Percentiles rank a stretch among this genome's conserved stretches.
Conservation (phyloP, 305 asterid genomes). For the Plantago coronopus region DNA sequence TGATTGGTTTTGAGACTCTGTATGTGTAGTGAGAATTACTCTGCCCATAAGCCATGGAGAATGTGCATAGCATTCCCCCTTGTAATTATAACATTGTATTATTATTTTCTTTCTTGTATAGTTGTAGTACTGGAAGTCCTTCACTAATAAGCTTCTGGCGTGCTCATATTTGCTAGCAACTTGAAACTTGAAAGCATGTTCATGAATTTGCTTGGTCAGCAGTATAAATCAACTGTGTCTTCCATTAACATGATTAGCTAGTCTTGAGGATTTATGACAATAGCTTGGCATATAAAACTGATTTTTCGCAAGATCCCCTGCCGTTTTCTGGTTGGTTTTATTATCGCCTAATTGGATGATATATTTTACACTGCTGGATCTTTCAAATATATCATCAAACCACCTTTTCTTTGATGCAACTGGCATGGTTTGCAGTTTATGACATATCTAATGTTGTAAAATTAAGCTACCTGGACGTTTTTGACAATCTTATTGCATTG, state of each 20-base stretch:
- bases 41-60: constrained; percentile 1
- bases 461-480: too few relatives aligned
- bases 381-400: too few relatives aligned
- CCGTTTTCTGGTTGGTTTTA: not conserved
- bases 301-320: not conserved
- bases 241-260: not conserved
- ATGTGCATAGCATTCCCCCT: not conserved
- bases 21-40: constrained; percentile 1
- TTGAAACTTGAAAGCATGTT: not conserved
- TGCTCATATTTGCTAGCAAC: not conserved
- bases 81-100: not conserved
- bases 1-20: constrained; percentile 14
- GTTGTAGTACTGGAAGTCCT: not conserved
- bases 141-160: constrained; percentile 2
- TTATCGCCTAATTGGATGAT: not conserved
- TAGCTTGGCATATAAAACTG: not conserved
- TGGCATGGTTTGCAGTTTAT: too few relatives aligned
- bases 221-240: not conserved
- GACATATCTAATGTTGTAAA: too few relatives aligned
- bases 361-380: too few relatives aligned
- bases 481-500: too few relatives aligned
- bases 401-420: too few relatives aligned
- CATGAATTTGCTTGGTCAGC: constrained; percentile 10
- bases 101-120: not conserved
- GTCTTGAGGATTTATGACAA: not conserved